Base-by-base conservation (phyloP, 208 protist genomes). In the Lotmaria passim region DNA sequence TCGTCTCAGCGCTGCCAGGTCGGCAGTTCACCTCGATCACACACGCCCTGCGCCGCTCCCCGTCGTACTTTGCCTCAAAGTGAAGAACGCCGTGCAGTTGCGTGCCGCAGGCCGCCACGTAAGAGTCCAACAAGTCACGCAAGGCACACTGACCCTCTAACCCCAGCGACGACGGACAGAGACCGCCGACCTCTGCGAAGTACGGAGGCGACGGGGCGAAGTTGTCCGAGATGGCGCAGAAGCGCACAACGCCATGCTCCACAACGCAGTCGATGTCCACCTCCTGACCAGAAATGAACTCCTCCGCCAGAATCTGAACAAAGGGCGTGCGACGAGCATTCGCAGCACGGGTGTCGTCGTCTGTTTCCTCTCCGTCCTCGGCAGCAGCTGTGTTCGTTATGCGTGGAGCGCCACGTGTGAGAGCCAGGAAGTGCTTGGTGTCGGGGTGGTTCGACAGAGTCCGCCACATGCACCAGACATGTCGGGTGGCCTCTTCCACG, bases 1-100 rank as follows among this genome's bases (percentile, higher is more conserved):
- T 52, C 2, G 90, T 95, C 71, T 95, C 90, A 3, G 90, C 90
- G 57, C 85, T 91, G n/a, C 90, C 90, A 14, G 87, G 75, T 7
- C 90, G 90, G 41, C 83, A 89, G 75, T 95, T 95, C 21, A 93
- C 90, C 65, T 95, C 90, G 34, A 95, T 93, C 51, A 95, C 69
- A 51, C 80, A 89, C 15, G 87, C 82, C 19, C 15, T 38, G n/a
- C 52, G 39, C 0, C 78, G 80, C 2, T 38, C 23, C 19, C 57
- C 46, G 66, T 93, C 83, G 72, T 95, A 95, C 76, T 93, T 95
- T 19, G 87, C 86, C 60, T 95, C 90, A 55, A 93, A 91, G 75
- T 95, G 90, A 17, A 95, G 66, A 14, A 93, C 84, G 4, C 87
- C 86, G 69, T 93, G 65, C 17, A 93, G 53, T 7, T 46, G 26